Evolutionary conservation across 768 basidiomycete genomes (phyloP), one percentile per base, ranked within the genome.

Genomic region (Mycena maculata): DNA sequence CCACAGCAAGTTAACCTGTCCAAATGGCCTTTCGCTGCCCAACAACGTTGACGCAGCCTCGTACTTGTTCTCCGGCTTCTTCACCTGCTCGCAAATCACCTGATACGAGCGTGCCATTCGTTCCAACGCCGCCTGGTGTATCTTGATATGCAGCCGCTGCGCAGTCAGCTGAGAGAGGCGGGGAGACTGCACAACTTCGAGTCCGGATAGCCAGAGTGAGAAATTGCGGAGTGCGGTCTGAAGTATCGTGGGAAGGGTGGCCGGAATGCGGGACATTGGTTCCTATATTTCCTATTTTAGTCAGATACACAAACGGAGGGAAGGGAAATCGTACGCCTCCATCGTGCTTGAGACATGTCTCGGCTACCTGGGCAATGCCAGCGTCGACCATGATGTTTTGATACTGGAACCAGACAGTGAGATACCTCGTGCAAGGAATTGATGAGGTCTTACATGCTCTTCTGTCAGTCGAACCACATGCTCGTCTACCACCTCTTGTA

Each of bases 1-100:
- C 83, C 87, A 87, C 69, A 95, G 76, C 71, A 92, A 77, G 73
- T 86, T 85, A 30, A 89, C 85, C 75, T 92, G 90, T 56, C 93
- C 94, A 80, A 94, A 95, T 22, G 93, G 93, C 76, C 93, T 78
- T 79, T 93, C 91, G 67, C 91, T 89, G 16, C 95, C 92, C 41
- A 97, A 78, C 63, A 97, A 76, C 23, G 95, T 96, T 65, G 89
- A 85, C 18, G 90, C 93, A n/a, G 96, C 96, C 79, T 98, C 96
- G 74, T 98, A 99, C 76, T 84, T 85, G 69, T 94, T 94, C 76
- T 87, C 86, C 44, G 89, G 86, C 59, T 87, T 88, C 74, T 87
- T 85, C 18, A 98, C 92, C 60, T 90, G 88, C 49, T 90, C 90
- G 76, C 92, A 96, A 3, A 98, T 80, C 67, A 82, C 75, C 11